A percentile compares a stretch with the other conserved stretches of the same genome.
These are phyloP conservation scores for Claviceps maximensis DNA, from an alignment of 2,329 filamentous ascomycete species.

Conservation along the genomic window DNA sequence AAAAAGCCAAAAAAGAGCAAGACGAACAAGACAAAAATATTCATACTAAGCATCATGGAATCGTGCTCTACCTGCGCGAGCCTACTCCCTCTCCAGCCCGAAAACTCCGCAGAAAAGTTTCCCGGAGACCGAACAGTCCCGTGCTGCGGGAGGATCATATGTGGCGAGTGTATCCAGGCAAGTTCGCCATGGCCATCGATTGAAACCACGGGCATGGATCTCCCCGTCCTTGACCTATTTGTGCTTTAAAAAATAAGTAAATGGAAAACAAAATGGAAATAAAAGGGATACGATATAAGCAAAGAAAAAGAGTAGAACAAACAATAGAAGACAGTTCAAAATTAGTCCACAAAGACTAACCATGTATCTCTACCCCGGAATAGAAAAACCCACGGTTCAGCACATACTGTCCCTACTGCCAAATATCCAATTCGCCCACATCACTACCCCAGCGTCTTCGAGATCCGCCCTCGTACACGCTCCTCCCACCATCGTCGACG, in stretches of 20 bases:
- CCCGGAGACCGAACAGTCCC: slow-evolving; percentile 46
- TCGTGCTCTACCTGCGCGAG: slow-evolving; percentile 60
- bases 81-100: slow-evolving; percentile 41
- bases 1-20: neutral
- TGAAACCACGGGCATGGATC: too few relatives aligned
- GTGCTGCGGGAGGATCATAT: slow-evolving; percentile 61
- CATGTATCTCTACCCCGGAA: slow-evolving; percentile 2
- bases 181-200: slow-evolving; percentile 15
- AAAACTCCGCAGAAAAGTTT: slow-evolving; percentile 46
- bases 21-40: neutral
- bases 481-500: slow-evolving; percentile 16
- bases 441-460: slow-evolving; percentile 47
- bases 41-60: slow-evolving; percentile 17
- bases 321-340: neutral
- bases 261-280: neutral
- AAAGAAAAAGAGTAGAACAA: neutral
- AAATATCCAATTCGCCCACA: slow-evolving; percentile 50
- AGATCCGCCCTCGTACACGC: slow-evolving; percentile 54
- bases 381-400: slow-evolving; percentile 53
- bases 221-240: too few relatives aligned
- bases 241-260: neutral
- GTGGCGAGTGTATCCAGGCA: slow-evolving; percentile 54
- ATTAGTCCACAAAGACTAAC: neutral
- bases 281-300: neutral
- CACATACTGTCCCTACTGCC: slow-evolving; percentile 60